Percentiles rank a stretch among this genome's conserved stretches.
phyloP scores from a whole-genome alignment of 257 asterid genomes.

The Hygrophila difformis region DNA sequence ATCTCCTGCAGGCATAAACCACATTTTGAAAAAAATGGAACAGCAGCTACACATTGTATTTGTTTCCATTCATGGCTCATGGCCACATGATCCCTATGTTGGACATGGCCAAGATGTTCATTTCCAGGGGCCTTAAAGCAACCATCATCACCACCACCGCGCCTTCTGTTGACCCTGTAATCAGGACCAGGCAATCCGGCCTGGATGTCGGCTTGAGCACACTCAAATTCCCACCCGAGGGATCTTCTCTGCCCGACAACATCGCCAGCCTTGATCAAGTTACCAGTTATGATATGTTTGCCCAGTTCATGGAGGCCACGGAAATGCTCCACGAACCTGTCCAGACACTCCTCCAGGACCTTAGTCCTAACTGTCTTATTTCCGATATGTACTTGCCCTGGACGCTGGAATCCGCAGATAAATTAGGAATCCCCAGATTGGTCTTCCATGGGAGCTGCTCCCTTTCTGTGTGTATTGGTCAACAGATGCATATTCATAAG shows the following conservation, averaged over 20 bases:
- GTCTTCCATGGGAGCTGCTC: too few relatives aligned
- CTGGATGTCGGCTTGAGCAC: too few relatives aligned
- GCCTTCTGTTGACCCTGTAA: constrained; percentile 17
- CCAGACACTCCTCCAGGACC: constrained; percentile 23
- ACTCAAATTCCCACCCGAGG: too few relatives aligned
- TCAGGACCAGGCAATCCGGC: too few relatives aligned
- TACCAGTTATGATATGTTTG: constrained; percentile 1
- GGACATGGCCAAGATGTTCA: too few relatives aligned
- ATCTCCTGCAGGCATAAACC: too few relatives aligned
- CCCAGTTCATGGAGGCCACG: constrained; percentile 15
- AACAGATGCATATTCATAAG: constrained; percentile 20
- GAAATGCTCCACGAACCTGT: constrained; percentile 28
- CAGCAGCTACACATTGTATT: too few relatives aligned
- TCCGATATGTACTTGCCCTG: too few relatives aligned
- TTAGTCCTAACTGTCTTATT: constrained; percentile 24
- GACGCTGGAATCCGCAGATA: too few relatives aligned
- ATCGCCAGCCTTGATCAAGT: constrained; percentile 29
- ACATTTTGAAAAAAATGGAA: too few relatives aligned
- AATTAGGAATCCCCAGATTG: too few relatives aligned
- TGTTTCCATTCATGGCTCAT: constrained; percentile 42
- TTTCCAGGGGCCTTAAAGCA: too few relatives aligned
- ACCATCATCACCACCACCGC: constrained; percentile 31
- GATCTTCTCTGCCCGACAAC: constrained; percentile 28
- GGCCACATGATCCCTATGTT: constrained; percentile 67
- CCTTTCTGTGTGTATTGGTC: constrained; percentile 21